phyloP scores from a whole-genome alignment of 2,329 filamentous ascomycete species.

The Monilinia vaccinii-corymbosi region DNA sequence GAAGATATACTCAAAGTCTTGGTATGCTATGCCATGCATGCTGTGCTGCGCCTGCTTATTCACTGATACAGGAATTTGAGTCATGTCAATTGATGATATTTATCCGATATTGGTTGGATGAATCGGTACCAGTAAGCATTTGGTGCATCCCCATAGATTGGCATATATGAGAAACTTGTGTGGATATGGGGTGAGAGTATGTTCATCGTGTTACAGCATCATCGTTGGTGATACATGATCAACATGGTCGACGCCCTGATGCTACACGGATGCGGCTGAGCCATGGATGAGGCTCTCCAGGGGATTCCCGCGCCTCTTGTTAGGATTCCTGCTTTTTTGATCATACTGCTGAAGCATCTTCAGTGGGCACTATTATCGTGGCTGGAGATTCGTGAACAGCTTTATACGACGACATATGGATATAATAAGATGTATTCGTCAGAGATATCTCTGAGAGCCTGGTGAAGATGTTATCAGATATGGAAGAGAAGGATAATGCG shows the following conservation, averaged over 20 bases:
- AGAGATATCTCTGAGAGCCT: background rate
- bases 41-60: background rate
- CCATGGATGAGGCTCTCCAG: background rate
- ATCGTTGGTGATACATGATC: background rate
- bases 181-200: background rate
- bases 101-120: background rate
- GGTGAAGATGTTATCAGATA: background rate
- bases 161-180: background rate
- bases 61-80: background rate
- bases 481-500: background rate
- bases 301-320: background rate
- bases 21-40: background rate
- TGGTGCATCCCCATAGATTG: background rate
- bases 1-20: background rate
- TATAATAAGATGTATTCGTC: background rate
- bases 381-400: background rate
- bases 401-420: background rate
- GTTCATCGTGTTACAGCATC: background rate
- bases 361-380: background rate
- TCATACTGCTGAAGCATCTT: no score
- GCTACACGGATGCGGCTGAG: background rate
- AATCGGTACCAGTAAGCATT: background rate
- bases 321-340: background rate
- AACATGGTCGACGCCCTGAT: background rate
- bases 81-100: background rate